Conservation (phyloP, 345 rosid genomes). For the Kandelia obovata region DNA sequence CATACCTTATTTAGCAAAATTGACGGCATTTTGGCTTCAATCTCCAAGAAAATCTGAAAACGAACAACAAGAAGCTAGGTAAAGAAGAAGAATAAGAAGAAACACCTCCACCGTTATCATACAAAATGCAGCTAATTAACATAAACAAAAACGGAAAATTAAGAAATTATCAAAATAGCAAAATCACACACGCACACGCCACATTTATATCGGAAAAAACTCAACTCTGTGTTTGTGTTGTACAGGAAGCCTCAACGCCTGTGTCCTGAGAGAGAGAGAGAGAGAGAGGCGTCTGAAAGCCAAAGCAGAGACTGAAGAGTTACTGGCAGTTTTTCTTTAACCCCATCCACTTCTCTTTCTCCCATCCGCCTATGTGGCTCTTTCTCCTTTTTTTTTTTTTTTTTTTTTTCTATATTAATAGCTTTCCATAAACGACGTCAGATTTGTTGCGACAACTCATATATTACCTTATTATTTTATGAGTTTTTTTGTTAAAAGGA, state of each 20-base stretch:
- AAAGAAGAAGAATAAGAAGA: not conserved
- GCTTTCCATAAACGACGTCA: too few species aligned
- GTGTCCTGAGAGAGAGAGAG: not conserved
- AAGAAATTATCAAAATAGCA: not conserved
- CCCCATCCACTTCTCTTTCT: not conserved
- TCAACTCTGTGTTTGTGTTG: not conserved
- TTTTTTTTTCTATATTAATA: too few species aligned
- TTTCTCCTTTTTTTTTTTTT: not conserved
- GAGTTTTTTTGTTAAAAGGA: too few species aligned
- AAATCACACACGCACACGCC: not conserved
- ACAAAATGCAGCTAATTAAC: not conserved
- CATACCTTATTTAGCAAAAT: constrained; percentile 12
- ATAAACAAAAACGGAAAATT: not conserved
- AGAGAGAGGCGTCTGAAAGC: not conserved
- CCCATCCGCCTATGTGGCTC: not conserved
- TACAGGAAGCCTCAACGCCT: not conserved
- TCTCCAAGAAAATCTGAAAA: constrained; percentile 7
- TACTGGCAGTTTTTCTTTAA: not conserved
- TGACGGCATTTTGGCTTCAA: constrained; percentile 5
- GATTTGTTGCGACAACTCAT: too few species aligned
- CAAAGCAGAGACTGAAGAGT: not conserved
- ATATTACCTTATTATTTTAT: too few species aligned
- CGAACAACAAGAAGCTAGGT: not conserved
- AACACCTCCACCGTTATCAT: not conserved
- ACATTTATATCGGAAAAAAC: not conserved